Evolutionary conservation across 2,329 filamentous ascomycete species (phyloP).

Genomic region (Aureobasidium sp.): DNA sequence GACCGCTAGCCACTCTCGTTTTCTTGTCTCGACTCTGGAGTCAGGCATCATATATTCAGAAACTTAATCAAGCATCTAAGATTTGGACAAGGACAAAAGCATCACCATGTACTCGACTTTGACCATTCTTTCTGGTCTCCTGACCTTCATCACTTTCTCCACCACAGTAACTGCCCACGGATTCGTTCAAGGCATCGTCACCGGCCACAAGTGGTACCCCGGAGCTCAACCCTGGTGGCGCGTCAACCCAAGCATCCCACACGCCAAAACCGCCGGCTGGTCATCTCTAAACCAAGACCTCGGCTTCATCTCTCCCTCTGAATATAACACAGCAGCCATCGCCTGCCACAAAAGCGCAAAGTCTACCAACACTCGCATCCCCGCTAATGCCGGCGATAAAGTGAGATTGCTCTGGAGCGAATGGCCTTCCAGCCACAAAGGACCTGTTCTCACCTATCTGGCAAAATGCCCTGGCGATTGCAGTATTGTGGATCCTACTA

Average conservation of each 20-base stretch:
- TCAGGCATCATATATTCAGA: neutral
- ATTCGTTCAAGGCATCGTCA: conserved; percentile 35
- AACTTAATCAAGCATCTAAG: neutral
- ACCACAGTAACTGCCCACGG: conserved; percentile 39
- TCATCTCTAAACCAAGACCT: conserved; percentile 33
- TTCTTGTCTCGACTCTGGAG: neutral
- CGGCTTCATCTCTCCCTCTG: conserved; percentile 21
- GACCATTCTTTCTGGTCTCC: neutral
- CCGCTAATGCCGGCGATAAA: conserved; percentile 50
- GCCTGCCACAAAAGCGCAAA: conserved; percentile 11
- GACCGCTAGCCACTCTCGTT: neutral
- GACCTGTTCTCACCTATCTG: conserved; percentile 56
- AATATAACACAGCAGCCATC: conserved; percentile 20
- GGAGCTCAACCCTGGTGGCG: conserved; percentile 33
- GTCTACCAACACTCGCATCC: conserved; percentile 38
- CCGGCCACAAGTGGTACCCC: conserved; percentile 39
- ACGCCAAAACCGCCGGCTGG: conserved; percentile 45
- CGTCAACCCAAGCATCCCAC: conserved; percentile 28
- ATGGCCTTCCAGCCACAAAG: conserved; percentile 57
- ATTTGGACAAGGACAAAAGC: neutral
- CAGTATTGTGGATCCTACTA: conserved; percentile 43
- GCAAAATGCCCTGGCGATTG: conserved; percentile 51
- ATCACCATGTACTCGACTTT: neutral
- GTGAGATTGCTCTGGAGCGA: conserved; percentile 54
- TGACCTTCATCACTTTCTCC: conserved; percentile 19